Conservation (phyloP, 805 yeast genomes). For the Monosporozyma siamensis region DNA sequence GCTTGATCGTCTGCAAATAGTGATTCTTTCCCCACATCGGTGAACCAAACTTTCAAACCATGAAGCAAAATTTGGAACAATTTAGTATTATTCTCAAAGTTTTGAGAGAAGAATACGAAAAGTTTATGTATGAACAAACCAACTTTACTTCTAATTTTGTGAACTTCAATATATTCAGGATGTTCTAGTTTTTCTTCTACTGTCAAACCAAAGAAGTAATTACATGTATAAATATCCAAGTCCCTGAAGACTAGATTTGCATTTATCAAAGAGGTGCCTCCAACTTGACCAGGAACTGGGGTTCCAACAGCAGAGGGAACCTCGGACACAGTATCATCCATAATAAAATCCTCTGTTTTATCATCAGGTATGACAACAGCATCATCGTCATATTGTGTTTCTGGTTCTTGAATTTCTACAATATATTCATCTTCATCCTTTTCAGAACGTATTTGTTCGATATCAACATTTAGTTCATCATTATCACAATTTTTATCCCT, state of each 20-base stretch:
- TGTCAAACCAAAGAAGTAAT: conserved; percentile 54
- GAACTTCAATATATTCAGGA: conserved; percentile 43
- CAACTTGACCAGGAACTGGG: no score
- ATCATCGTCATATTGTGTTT: conserved; percentile 13
- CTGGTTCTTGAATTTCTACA: conserved; percentile 18
- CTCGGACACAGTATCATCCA: conserved; percentile 31
- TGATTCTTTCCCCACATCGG: conserved; percentile 70
- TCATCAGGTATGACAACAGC: conserved; percentile 2
- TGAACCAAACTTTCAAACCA: conserved; percentile 64
- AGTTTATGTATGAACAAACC: conserved; percentile 58
- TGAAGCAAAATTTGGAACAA: conserved; percentile 53
- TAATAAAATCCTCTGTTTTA: background rate
- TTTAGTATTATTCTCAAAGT: conserved; percentile 54
- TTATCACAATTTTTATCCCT: conserved; percentile 30
- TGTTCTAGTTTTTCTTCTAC: conserved; percentile 35
- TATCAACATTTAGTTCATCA: conserved; percentile 32
- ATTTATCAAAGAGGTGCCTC: no score
- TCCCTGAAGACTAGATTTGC: conserved; percentile 42
- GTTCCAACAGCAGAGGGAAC: conserved; percentile 30
- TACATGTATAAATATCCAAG: conserved; percentile 51
- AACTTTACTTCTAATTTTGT: conserved; percentile 47
- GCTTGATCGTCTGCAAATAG: conserved; percentile 49
- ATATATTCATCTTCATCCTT: conserved; percentile 24
- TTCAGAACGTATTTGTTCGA: conserved; percentile 26
- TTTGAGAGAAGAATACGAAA: conserved; percentile 37